A percentile compares a stretch with the other conserved stretches of the same genome.
Conservation (phyloP, 768 basidiomycete species). For the Hypholoma fasciculare region DNA sequence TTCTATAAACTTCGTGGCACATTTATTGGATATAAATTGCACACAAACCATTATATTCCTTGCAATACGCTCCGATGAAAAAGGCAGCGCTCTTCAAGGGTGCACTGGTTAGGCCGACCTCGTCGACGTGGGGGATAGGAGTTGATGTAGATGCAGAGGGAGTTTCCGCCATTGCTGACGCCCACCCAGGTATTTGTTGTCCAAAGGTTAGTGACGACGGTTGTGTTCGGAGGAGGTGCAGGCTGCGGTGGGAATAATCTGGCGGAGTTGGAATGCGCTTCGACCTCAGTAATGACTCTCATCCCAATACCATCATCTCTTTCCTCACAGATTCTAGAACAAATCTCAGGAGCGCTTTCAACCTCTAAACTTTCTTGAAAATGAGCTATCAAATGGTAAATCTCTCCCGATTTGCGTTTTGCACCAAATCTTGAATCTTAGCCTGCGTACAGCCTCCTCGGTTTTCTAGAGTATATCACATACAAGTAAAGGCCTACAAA, state of each 20-base stretch:
- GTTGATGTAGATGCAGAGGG: constrained; percentile 69
- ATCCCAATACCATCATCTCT: not conserved
- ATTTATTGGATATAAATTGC: not conserved
- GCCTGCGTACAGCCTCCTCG: constrained; percentile 44
- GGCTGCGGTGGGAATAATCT: constrained; percentile 8
- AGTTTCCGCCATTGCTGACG: constrained; percentile 49
- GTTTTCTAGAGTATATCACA: constrained; percentile 58
- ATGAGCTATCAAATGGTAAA: constrained; percentile 1
- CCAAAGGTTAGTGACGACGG: constrained; percentile 40
- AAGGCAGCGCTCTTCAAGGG: constrained; percentile 96
- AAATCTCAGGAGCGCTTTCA: not conserved
- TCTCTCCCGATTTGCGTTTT: not conserved
- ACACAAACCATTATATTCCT: constrained; percentile 85
- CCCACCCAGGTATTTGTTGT: constrained; percentile 39
- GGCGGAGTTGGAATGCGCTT: constrained; percentile 6
- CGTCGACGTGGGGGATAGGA: constrained; percentile 73
- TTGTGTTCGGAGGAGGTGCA: constrained; percentile 12
- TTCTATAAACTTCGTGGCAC: not conserved
- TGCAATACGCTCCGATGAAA: constrained; percentile 95
- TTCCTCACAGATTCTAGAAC: not conserved
- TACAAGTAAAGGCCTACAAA: constrained; percentile 75
- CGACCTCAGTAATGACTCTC: not conserved
- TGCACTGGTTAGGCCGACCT: constrained; percentile 87
- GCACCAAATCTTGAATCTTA: not conserved
- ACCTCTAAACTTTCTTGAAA: not conserved